Percentiles rank a stretch among this genome's conserved stretches.
Conservation (phyloP, 1,139 yeast genomes). For the Yamadazyma pseudoaaseri region DNA sequence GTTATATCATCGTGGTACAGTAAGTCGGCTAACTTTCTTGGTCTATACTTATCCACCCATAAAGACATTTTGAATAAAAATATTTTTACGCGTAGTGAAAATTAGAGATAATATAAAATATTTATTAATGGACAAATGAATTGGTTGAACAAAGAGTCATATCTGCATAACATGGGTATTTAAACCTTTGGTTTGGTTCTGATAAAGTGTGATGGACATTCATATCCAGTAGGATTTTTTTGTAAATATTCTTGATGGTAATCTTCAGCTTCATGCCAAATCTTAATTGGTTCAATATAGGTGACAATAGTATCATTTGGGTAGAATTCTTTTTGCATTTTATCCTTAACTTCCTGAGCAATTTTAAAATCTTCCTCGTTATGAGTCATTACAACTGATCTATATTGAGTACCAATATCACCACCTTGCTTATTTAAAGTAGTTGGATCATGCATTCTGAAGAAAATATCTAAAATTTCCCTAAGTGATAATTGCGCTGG, state of each 20-base stretch:
- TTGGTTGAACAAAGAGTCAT: too few species aligned
- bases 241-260: conserved; percentile 84
- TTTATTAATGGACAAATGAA: too few species aligned
- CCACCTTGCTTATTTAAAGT: conserved; percentile 71
- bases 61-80: conserved; percentile 58
- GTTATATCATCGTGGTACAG: conserved; percentile 71
- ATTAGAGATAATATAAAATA: too few species aligned
- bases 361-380: conserved; percentile 37
- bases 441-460: conserved; percentile 80
- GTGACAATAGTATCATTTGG: conserved; percentile 54
- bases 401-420: conserved; percentile 80
- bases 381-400: conserved; percentile 73
- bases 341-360: conserved; percentile 28
- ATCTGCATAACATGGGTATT: too few species aligned
- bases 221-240: conserved; percentile 81
- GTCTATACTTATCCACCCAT: conserved; percentile 96
- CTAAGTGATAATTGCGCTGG: conserved; percentile 58
- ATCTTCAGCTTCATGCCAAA: conserved; percentile 89
- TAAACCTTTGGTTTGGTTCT: conserved; percentile 40
- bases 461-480: conserved; percentile 78
- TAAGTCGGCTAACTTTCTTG: conserved; percentile 60
- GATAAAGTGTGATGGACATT: conserved; percentile 82
- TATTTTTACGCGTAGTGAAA: conserved; percentile 1
- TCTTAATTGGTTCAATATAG: conserved; percentile 60
- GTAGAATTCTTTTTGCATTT: conserved; percentile 40